Base-by-base conservation (phyloP, 192 early-diverging fungal genomes). In the Coemansia aciculifera region DNA sequence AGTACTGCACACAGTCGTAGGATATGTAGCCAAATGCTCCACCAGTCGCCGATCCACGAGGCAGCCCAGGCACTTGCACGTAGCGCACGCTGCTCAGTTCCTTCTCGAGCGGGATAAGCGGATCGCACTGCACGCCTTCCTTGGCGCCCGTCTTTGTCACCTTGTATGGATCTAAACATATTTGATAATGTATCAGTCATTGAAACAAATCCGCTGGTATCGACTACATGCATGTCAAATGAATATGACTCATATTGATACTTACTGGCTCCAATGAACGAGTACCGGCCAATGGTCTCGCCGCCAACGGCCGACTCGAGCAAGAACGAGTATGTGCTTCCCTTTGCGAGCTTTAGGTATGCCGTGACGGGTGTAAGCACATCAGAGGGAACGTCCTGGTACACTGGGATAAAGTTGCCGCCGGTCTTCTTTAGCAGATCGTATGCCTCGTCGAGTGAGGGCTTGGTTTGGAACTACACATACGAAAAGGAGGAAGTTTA, bases 11-110 rank as follows among this genome's bases (percentile, higher is more conserved):
- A 65, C 97, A 98, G 76, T 99, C 98, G 81, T 96, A 99, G 46
- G 91, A 86, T 62, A 99, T 93, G 78, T 96, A 99, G 19, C 98
- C 98, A 59, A 99, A 90, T 3, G 96, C 98, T 27, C 98, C 98
- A 73, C 96, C 96, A 71, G 76, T 77, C 36, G 66, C 67, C 54
- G 72, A 65, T 8, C 81, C 81, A 32, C 76, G 76, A 12, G 94
- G 95, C 48, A 98, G 75, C 5, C 91, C 95, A 0, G 91, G 88
- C 7, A 98, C 86, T 21, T 84, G 85, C 21, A 97, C 92, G 67
- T 92, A 95, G 48, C 85, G 81, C 36, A 97, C 83, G 42, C 83
- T 68, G 23, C 85, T 82, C 64, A 99, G 85, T 75, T 96, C 92
- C n/a, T 92, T 78, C 72, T 99, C 93, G 44, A 99, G 75, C 57